Evolutionary conservation across 176 grass and related monocot species (phyloP), one percentile per base, ranked within the genome.

Genomic region (Carex scoparia): DNA sequence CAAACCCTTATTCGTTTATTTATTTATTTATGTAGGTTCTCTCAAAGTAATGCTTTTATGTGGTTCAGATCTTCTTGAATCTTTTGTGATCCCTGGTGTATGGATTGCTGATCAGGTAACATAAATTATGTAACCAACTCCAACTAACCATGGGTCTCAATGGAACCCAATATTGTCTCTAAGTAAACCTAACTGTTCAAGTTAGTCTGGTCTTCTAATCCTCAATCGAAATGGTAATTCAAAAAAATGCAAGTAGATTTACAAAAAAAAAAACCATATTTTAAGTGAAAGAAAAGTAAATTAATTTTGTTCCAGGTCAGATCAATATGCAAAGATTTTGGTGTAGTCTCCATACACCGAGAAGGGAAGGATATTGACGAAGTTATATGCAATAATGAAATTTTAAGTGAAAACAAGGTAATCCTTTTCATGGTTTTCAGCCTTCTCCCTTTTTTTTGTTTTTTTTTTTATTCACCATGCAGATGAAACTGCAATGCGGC

Each of bases 41-140:
- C 31, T 92, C 19, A 93, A 84, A 67, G 86, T 95, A 81, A 95
- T 98, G 93, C 88, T 98, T 58, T 86, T 95, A 69, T 98, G 96
- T 75, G 96, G 96, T 78, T 95, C 96, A 63, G 93, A 98, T 88
- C 65, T 98, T 4, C 93, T 95, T 0, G 89, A 95, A 18, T 95
- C 93, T 55, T 92, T 95, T 73, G 82, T 63, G 59, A 84, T 77
- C 8, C 95, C 89, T 59, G 95, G 91, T 69, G 93, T 98, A 61
- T 98, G 95, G 95, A 91, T 94, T 69, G 89, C 79, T 60, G 91
- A 98, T 66, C 93, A 95, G 93, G 93, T 95, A 83, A 13, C 64
- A 54, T 54, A 60, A 61, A 42, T 57, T 3, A 32, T 67, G 30
- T 38, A 59, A 4, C 2, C n/a, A n/a, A 37, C 31, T 79, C 12